These are phyloP conservation scores for Knufia petricola DNA, from an alignment of 2,329 filamentous ascomycete genomes.

Conservation along the genomic window DNA sequence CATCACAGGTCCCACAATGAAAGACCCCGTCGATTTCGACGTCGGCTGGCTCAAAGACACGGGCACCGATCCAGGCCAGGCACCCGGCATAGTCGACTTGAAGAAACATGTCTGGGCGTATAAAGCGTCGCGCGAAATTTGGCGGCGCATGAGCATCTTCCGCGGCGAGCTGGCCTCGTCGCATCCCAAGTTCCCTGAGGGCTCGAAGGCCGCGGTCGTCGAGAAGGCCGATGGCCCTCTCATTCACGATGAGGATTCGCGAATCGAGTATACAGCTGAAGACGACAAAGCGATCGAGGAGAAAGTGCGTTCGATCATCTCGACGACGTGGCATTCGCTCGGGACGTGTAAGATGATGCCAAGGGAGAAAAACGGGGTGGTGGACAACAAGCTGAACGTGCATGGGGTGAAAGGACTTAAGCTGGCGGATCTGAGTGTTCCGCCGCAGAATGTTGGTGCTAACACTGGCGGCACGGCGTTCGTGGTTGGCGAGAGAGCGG, in stretches of 20 bases:
- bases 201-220: slow-evolving; percentile 36
- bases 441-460: slow-evolving; percentile 29
- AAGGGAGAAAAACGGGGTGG: slow-evolving; percentile 34
- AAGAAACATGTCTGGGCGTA: slow-evolving; percentile 54
- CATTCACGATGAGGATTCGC: slow-evolving; percentile 24
- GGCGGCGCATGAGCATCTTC: slow-evolving; percentile 46
- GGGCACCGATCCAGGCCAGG: no score
- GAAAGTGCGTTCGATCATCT: slow-evolving; percentile 13
- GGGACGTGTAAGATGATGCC: slow-evolving; percentile 39
- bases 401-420: slow-evolving; percentile 36
- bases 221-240: slow-evolving; percentile 19
- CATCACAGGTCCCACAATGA: slow-evolving; percentile 37
- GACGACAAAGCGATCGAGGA: slow-evolving; percentile 41
- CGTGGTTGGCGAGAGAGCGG: slow-evolving; percentile 37
- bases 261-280: slow-evolving; percentile 41
- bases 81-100: slow-evolving; percentile 47
- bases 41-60: slow-evolving; percentile 47
- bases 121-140: slow-evolving; percentile 55
- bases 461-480: slow-evolving; percentile 41
- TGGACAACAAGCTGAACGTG: slow-evolving; percentile 34
- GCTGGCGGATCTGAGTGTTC: slow-evolving; percentile 24
- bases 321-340: slow-evolving; percentile 18
- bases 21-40: slow-evolving; percentile 45
- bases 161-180: slow-evolving; percentile 31
- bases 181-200: slow-evolving; percentile 31